Percentiles rank a stretch among this genome's conserved stretches.
Evolutionary conservation across 352 stramenopile species (phyloP).

Genomic region (Phytophthora hibernalis): DNA sequence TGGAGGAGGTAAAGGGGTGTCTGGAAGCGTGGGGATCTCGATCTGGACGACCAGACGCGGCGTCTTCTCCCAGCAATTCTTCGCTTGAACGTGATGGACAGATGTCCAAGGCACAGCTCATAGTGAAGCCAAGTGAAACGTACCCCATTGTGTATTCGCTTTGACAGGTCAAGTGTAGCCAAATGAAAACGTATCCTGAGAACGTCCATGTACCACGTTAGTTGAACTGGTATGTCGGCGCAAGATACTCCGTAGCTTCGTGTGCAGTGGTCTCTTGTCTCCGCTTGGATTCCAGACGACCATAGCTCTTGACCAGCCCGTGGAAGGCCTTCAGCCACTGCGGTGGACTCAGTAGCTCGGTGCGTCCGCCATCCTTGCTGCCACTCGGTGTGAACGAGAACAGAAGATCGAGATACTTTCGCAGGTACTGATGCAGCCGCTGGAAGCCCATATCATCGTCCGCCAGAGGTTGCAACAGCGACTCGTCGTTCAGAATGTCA

Average conservation of each 20-base stretch:
- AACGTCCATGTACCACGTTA: too few relatives aligned
- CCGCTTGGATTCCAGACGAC: conserved; percentile 60
- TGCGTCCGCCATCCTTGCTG: conserved; percentile 48
- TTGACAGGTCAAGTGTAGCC: conserved; percentile 8
- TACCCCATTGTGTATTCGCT: too few relatives aligned
- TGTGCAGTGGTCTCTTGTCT: conserved; percentile 41
- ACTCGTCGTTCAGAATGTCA: conserved; percentile 25
- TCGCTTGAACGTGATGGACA: conserved; percentile 26
- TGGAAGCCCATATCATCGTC: conserved; percentile 69
- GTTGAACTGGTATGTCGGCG: conserved; percentile 21
- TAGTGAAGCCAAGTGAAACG: conserved; percentile 9
- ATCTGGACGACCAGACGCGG: conserved; percentile 16
- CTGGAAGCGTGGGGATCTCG: conserved; percentile 1
- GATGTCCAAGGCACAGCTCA: conserved; percentile 4
- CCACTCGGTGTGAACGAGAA: conserved; percentile 38
- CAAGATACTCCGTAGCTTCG: conserved; percentile 15
- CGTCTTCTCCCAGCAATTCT: conserved; percentile 30
- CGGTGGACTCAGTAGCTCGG: conserved; percentile 59
- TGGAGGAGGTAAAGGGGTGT: not conserved
- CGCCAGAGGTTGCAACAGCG: conserved; percentile 52
- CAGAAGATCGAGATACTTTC: conserved; percentile 67
- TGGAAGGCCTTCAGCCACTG: conserved; percentile 79
- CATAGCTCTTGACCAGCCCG: conserved; percentile 59
- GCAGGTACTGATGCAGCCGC: conserved; percentile 62
- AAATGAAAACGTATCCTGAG: conserved; percentile 11